Evolutionary conservation across 1,284 basidiomycete species (phyloP), one percentile per base, ranked within the genome.

Genomic region (Wallemia ichthyophaga): DNA sequence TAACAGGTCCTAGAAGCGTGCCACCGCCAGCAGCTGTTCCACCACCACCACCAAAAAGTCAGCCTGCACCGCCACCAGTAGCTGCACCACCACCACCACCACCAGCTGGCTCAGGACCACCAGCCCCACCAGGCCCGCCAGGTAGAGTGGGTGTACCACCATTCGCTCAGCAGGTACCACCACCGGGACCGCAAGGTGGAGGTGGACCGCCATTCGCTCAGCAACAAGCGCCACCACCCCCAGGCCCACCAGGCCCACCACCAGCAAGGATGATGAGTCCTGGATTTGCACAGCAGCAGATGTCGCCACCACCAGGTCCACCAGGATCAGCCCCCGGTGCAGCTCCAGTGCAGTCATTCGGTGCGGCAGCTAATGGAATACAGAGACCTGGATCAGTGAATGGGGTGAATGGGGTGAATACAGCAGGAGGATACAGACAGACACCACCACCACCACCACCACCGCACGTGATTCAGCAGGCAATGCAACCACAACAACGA

Each of bases 21-120:
- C 59, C 60, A 27, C 60, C 60, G 25, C 63, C 62, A 28, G 63
- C 61, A 21, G 61, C 61, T 24, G 21, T 32, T 32, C 60, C 32
- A 24, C 60, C 58, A 25, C 62, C 62, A 17, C 58, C 61, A 13
- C 61, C 58, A 11, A 60, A 60, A 1, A 64, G 28, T 17, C 28
- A 31, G 28, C 28, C 28, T 31, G 17, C 28, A 31, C 28, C 28
- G 7, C 28, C 7, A 31, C 28, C 28, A 17, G 7, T 17, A 31
- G 17, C 17, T 7, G 28, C 28, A 31, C 7, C 28, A 31, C 13
- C 37, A 15, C 13, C 37, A 48, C 37, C 9, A 5, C 37, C 37
- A 48, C 13, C 37, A 48, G 13, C 37, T 11, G 3, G 9, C 5
- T 21, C 37, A 48, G n/a, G 11, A 48, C 37, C 37, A 48, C 37